These are phyloP conservation scores for Rhizopogon rudus DNA, from an alignment of 768 basidiomycete genomes.

Conservation along the genomic window DNA sequence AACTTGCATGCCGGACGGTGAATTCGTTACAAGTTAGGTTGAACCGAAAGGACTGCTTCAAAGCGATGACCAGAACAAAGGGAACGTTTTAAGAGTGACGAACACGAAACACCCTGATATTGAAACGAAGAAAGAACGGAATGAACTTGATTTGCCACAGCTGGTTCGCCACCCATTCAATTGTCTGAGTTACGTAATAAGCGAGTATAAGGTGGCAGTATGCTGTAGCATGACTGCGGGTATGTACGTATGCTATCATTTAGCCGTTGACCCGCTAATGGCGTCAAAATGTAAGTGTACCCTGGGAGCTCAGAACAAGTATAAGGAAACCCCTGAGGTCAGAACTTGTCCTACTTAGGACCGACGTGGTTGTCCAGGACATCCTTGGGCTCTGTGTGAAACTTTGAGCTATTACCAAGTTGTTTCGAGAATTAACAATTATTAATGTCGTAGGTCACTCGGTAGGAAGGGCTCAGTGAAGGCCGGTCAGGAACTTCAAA, in stretches of 20 bases:
- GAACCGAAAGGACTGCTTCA: background rate
- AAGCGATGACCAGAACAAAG: background rate
- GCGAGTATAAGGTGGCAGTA: no score
- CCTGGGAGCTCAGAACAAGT: no score
- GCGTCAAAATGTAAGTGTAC: background rate
- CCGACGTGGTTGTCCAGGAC: background rate
- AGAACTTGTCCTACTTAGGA: no score
- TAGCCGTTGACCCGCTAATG: background rate
- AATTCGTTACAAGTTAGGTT: background rate
- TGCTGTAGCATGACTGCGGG: background rate
- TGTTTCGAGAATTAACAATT: no score
- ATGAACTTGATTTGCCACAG: background rate
- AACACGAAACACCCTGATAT: background rate
- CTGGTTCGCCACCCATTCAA: background rate
- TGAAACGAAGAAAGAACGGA: background rate
- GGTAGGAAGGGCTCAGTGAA: background rate
- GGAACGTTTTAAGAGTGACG: background rate
- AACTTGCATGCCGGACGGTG: background rate
- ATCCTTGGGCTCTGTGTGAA: background rate
- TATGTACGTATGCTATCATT: background rate
- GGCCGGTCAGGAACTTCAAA: background rate
- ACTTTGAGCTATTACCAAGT: background rate
- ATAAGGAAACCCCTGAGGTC: no score
- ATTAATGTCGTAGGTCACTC: background rate
- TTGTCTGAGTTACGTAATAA: background rate